A percentile compares a stretch with the other conserved stretches of the same genome.
These are phyloP conservation scores for Kalanchoe fedtschenkoi DNA, from an alignment of 164 flowering plant species.

Conservation along the genomic window DNA sequence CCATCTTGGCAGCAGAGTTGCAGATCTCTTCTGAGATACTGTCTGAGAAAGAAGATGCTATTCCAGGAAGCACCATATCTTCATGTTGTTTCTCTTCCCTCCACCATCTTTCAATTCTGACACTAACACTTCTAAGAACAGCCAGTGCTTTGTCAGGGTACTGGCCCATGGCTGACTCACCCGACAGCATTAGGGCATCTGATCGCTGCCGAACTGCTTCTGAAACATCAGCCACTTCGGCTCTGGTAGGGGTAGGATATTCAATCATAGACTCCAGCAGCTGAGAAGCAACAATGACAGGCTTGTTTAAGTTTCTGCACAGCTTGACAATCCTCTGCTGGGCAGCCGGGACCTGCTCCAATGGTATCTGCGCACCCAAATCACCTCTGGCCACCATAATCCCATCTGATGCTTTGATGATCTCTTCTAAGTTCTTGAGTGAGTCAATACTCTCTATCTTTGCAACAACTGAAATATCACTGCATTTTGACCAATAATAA, in stretches of 20 bases:
- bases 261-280: conserved; percentile 92
- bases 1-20: conserved; percentile 67
- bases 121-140: conserved; percentile 51
- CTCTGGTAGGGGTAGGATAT: conserved; percentile 89
- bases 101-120: conserved; percentile 57
- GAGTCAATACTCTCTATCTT: conserved; percentile 82
- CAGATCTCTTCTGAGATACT: conserved; percentile 70
- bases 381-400: conserved; percentile 93
- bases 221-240: conserved; percentile 96
- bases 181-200: conserved; percentile 90
- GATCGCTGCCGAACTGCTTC: conserved; percentile 84
- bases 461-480: conserved; percentile 59
- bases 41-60: conserved; percentile 51
- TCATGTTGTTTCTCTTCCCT: conserved; percentile 50
- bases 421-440: conserved; percentile 53
- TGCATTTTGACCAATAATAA: conserved; percentile 11
- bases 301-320: conserved; percentile 79
- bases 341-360: conserved; percentile 71
- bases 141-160: conserved; percentile 64
- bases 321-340: conserved; percentile 48
- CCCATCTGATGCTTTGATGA: conserved; percentile 81
- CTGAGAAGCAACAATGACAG: conserved; percentile 91
- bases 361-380: conserved; percentile 86
- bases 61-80: conserved; percentile 23
- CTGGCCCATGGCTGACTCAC: conserved; percentile 83